A percentile compares a stretch with the other conserved stretches of the same genome.
phyloP scores from a whole-genome alignment of 164 flowering plant species.

The Aristolochia californica region DNA sequence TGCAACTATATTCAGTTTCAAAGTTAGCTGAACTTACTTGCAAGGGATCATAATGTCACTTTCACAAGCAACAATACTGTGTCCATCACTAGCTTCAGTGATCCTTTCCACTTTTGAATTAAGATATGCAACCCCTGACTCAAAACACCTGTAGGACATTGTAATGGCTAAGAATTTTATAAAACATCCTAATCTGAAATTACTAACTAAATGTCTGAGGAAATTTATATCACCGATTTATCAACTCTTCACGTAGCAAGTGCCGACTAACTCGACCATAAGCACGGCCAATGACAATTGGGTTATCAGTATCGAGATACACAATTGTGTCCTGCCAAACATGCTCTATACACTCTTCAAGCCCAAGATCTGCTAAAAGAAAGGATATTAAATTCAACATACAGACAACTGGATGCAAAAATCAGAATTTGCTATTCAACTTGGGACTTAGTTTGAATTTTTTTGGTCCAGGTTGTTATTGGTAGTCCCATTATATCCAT shows the following conservation, averaged over 20 bases:
- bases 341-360: constrained; percentile 86
- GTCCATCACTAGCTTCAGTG: constrained; percentile 58
- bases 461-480: no score
- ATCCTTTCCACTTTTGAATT: constrained; percentile 80
- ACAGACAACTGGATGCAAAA: background rate
- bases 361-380: constrained; percentile 66
- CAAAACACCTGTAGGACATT: constrained; percentile 76
- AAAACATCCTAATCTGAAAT: background rate
- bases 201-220: background rate
- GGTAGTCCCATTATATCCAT: no score
- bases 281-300: constrained; percentile 76
- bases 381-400: background rate
- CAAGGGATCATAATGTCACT: constrained; percentile 51
- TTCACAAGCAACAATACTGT: constrained; percentile 73
- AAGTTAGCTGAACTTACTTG: constrained; percentile 47
- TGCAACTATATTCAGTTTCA: background rate
- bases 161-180: constrained; percentile 22
- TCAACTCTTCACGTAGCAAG: constrained; percentile 77
- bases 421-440: background rate
- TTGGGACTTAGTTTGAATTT: no score
- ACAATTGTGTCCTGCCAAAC: constrained; percentile 90
- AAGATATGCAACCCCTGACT: constrained; percentile 93
- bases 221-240: constrained; percentile 42
- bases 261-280: constrained; percentile 93
- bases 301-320: constrained; percentile 69